These are phyloP conservation scores for Physcomitrium patens DNA, from an alignment of 225 moss, liverwort and hornwort genomes.

Conservation along the genomic window DNA sequence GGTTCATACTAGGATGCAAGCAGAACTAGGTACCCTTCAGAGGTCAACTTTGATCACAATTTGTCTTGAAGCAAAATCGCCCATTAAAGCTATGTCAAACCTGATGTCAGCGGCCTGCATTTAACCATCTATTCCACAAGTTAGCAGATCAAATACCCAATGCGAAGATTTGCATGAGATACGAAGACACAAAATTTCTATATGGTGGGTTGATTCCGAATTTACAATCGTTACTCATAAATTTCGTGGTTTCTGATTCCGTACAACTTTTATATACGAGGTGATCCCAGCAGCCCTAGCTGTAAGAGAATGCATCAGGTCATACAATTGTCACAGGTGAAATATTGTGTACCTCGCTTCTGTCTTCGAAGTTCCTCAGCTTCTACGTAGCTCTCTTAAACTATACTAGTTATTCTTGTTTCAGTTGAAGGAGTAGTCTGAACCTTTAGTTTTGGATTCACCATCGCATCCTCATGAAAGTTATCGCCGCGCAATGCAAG, in stretches of 20 bases:
- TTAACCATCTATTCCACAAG: no score
- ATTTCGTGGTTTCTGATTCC: no score
- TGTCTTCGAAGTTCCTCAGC: slow-evolving; percentile 14
- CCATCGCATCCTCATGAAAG: not conserved
- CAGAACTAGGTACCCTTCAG: not conserved
- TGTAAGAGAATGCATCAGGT: no score
- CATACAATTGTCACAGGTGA: not conserved
- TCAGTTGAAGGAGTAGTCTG: not conserved
- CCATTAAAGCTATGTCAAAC: slow-evolving; percentile 20
- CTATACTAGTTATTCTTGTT: not conserved
- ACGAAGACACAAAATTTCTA: not conserved
- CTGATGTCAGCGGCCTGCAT: slow-evolving; percentile 24
- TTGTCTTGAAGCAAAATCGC: slow-evolving; percentile 17
- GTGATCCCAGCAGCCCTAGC: no score
- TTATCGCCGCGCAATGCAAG: not conserved
- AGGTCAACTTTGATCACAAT: slow-evolving; percentile 13
- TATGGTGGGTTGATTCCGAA: no score
- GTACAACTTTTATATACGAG: no score
- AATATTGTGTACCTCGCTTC: slow-evolving; percentile 5
- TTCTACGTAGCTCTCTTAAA: not conserved
- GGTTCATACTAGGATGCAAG: slow-evolving; percentile 25
- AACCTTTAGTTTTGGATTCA: not conserved
- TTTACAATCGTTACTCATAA: no score
- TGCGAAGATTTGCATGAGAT: not conserved
- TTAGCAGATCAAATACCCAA: not conserved